Evolutionary conservation across 371 early-diverging fungal species (phyloP).

Genomic region (Haplosporangium sp.): DNA sequence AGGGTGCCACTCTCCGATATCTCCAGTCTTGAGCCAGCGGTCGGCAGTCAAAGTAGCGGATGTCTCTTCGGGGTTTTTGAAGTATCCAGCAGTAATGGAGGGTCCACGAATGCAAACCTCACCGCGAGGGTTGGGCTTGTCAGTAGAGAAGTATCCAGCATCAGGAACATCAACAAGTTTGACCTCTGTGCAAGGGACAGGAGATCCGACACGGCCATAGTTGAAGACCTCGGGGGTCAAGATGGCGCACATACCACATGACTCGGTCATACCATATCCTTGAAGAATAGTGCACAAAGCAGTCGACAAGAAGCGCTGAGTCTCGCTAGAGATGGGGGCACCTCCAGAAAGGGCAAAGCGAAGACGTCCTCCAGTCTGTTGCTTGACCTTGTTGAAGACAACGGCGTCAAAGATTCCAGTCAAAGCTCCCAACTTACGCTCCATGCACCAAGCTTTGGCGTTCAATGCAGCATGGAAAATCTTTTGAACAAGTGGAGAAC

Average conservation of each 20-base stretch:
- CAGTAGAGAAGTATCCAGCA: slow-evolving; percentile 75
- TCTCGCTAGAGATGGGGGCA: slow-evolving; percentile 89
- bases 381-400: slow-evolving; percentile 90
- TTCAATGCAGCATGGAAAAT: slow-evolving; percentile 80
- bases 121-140: slow-evolving; percentile 80
- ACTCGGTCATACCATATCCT: slow-evolving; percentile 86
- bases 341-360: slow-evolving; percentile 93
- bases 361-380: slow-evolving; percentile 93
- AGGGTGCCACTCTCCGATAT: slow-evolving; percentile 86
- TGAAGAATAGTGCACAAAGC: slow-evolving; percentile 88
- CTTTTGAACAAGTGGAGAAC: slow-evolving; percentile 69
- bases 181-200: slow-evolving; percentile 84
- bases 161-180: slow-evolving; percentile 92
- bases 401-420: slow-evolving; percentile 81
- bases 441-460: slow-evolving; percentile 79
- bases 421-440: slow-evolving; percentile 27
- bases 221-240: slow-evolving; percentile 68
- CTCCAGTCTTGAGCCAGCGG: slow-evolving; percentile 96
- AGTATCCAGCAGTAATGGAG: slow-evolving; percentile 80
- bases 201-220: slow-evolving; percentile 82
- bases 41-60: slow-evolving; percentile 85
- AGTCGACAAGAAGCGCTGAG: slow-evolving; percentile 86
- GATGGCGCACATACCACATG: slow-evolving; percentile 73
- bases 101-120: slow-evolving; percentile 93
- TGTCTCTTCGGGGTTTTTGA: slow-evolving; percentile 79